Percentiles rank a stretch among this genome's conserved stretches.
phyloP scores from a whole-genome alignment of 768 basidiomycete genomes.

The Pleurotus giganteus region DNA sequence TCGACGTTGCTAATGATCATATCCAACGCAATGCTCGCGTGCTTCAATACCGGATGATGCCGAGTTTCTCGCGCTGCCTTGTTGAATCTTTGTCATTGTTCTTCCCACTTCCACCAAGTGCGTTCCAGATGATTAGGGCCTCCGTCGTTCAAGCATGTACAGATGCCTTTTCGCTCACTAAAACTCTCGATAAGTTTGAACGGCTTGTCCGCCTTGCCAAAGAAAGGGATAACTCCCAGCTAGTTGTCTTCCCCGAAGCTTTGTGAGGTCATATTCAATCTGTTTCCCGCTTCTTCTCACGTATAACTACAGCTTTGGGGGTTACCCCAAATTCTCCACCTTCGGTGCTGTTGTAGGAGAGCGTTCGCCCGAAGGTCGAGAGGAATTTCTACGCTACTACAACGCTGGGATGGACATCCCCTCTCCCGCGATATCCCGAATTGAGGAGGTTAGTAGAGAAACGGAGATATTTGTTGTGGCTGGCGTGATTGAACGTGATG shows the following conservation, averaged over 20 bases:
- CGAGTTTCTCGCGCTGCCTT: neutral
- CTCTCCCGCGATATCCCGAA: constrained; percentile 42
- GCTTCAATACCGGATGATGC: neutral
- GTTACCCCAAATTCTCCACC: constrained; percentile 58
- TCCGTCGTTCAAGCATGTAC: constrained; percentile 55
- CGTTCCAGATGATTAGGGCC: constrained; percentile 35
- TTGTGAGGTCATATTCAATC: constrained; percentile 35
- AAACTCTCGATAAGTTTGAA: constrained; percentile 50
- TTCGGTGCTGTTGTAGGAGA: constrained; percentile 53
- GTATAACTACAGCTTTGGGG: constrained; percentile 41
- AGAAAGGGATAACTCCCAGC: constrained; percentile 42
- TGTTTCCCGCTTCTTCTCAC: neutral
- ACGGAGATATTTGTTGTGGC: constrained; percentile 54
- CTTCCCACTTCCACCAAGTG: neutral
- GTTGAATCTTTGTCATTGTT: neutral
- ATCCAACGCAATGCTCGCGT: neutral
- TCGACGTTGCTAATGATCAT: too few species aligned
- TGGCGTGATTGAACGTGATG: constrained; percentile 57
- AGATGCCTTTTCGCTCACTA: constrained; percentile 40
- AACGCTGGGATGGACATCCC: constrained; percentile 56
- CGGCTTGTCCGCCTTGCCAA: constrained; percentile 41
- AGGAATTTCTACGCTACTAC: constrained; percentile 57
- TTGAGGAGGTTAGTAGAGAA: constrained; percentile 48
- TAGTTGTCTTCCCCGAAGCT: constrained; percentile 58
- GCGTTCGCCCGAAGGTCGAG: constrained; percentile 47